Base-by-base conservation (phyloP, 2,329 filamentous ascomycete species). In the Trichoderma simmonsii region DNA sequence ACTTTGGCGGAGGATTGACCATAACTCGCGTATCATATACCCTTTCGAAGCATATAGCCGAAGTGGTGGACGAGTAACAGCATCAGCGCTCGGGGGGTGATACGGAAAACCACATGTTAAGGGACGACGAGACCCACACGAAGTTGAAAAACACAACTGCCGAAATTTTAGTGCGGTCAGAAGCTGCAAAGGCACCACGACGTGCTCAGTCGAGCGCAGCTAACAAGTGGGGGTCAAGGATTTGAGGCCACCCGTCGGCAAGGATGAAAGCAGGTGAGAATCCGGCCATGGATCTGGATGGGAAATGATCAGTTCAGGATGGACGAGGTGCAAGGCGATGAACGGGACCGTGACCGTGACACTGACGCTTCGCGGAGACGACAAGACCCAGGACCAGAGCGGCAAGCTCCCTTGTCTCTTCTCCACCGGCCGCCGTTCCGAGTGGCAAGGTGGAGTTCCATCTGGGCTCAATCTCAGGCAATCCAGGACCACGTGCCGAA, bases 381-480 rank as follows among this genome's bases (percentile, higher is more conserved):
- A 26, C 36, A 39, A 68, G 54, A 18, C 51, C 24, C 54, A 59
- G 34, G 11, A n/a, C 26, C 26, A 32, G 48, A 32, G 56, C 56
- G 66, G 66, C 43, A 24, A 30, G 28, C 24, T 66, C n/a, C 14
- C 12, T 54, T 21, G 21, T 21, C 21, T 21, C n/a, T 54, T 60
- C 65, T 28, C 65, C 34, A 60, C 54, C 65, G 56, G 65, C 66
- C 34, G 66, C 39, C 39, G 66, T 69, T 32, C 66, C 56, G 66
- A 60, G 57, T 51, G 26, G 36, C 8, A 51, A 30, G 54, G 65
- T 68, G 65, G 65, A 68, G 65, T 61, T 43, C 15, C 56, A 21
- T 21, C 56, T 51, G 66, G 66, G 48, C 36, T 77, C 75, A 67
- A 36, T 72, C 59, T 67, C 70, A 67, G 70, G 51, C 70, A 66